phyloP scores from a whole-genome alignment of 2,329 filamentous ascomycete species.

The Alternaria tenuissima region DNA sequence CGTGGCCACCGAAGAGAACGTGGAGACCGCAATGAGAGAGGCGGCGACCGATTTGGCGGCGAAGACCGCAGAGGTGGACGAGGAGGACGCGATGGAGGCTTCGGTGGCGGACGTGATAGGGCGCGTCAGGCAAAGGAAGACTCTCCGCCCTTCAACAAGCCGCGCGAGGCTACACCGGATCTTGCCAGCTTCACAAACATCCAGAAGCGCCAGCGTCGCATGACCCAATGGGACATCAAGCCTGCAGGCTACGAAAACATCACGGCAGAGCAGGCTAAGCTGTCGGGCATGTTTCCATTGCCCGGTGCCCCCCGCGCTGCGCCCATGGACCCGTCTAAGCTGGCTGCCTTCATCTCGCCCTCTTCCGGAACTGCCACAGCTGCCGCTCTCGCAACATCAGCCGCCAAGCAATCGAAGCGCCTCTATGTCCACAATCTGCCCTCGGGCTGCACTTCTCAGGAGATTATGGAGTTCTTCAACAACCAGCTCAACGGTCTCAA shows the following conservation, averaged over 20 bases:
- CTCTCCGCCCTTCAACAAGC: conserved; percentile 79
- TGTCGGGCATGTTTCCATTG: conserved; percentile 98
- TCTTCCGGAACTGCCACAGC: conserved; percentile 75
- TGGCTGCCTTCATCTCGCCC: conserved; percentile 96
- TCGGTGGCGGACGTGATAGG: conserved; percentile 57
- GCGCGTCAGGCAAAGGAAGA: conserved; percentile 73
- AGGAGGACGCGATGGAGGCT: conserved; percentile 35
- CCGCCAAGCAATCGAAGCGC: conserved; percentile 92
- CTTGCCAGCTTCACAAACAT: conserved; percentile 85
- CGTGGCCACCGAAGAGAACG: conserved; percentile 45
- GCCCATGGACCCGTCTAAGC: conserved; percentile 90
- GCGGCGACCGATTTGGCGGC: conserved; percentile 58
- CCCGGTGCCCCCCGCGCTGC: conserved; percentile 94
- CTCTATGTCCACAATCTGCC: conserved; percentile 88
- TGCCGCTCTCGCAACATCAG: conserved; percentile 87
- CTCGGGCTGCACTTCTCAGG: conserved; percentile 74
- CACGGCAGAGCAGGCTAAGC: conserved; percentile 96
- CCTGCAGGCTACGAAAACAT: conserved; percentile 98
- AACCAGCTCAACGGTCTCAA: conserved; percentile 97
- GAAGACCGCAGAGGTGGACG: conserved; percentile 49
- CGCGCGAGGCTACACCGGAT: conserved; percentile 94
- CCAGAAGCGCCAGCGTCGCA: conserved; percentile 83
- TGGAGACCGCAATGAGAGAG: conserved; percentile 57
- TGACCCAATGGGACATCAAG: conserved; percentile 99
- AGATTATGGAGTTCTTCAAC: conserved; percentile 87